A percentile compares a stretch with the other conserved stretches of the same genome.
phyloP scores from a whole-genome alignment of 352 stramenopile genomes.

The Phytophthora litchii region DNA sequence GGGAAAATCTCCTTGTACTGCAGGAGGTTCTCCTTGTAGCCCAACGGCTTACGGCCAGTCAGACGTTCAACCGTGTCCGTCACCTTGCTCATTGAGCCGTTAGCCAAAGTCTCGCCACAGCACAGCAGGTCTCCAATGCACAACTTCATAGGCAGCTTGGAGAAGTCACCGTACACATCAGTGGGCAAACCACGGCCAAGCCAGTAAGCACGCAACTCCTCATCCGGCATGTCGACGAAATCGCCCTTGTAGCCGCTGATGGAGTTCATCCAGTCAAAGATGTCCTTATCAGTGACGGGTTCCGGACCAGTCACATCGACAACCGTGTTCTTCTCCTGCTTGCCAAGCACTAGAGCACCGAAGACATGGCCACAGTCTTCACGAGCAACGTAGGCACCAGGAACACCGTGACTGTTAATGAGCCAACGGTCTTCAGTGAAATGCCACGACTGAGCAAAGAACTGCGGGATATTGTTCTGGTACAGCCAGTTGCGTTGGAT shows the following conservation, averaged over 20 bases:
- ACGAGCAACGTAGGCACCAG: slow-evolving; percentile 13
- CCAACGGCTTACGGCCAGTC: slow-evolving; percentile 30
- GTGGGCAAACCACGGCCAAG: slow-evolving; percentile 26
- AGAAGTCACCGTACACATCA: slow-evolving; percentile 29
- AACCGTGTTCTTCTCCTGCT: slow-evolving; percentile 28
- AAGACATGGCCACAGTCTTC: slow-evolving; percentile 28
- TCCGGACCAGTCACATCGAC: slow-evolving; percentile 20
- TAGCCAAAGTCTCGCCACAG: slow-evolving; percentile 31
- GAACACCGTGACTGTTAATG: slow-evolving; percentile 16
- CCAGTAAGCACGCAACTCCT: slow-evolving; percentile 24
- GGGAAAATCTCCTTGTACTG: slow-evolving; percentile 35
- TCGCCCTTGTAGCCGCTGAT: slow-evolving; percentile 24
- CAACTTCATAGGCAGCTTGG: slow-evolving; percentile 29
- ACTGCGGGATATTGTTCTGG: slow-evolving; percentile 23
- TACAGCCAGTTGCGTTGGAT: slow-evolving; percentile 33
- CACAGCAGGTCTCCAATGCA: slow-evolving; percentile 35
- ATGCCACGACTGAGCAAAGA: slow-evolving; percentile 31
- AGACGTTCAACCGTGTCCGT: slow-evolving; percentile 34
- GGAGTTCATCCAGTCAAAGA: slow-evolving; percentile 31
- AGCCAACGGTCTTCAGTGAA: slow-evolving; percentile 28
- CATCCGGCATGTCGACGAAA: slow-evolving; percentile 25
- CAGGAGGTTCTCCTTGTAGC: slow-evolving; percentile 32
- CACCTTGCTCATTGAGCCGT: slow-evolving; percentile 35
- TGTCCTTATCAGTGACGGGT: slow-evolving; percentile 11
- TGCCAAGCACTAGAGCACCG: slow-evolving; percentile 26